Base-by-base conservation (phyloP, 352 stramenopile genomes). In the Pythium rishiriense region DNA sequence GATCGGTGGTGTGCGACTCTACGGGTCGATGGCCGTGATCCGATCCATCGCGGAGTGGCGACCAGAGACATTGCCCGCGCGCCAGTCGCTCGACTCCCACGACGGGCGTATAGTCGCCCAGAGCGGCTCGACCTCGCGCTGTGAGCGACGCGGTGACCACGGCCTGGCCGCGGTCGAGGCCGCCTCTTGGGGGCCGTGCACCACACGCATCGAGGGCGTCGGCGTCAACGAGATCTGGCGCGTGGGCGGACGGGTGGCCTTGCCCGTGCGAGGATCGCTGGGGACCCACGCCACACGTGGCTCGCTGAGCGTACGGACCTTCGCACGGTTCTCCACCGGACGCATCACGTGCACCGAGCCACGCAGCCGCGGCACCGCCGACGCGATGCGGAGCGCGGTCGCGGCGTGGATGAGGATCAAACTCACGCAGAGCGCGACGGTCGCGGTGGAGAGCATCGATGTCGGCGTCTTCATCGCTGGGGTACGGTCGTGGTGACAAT, bases 211-310 rank as follows among this genome's bases (percentile, higher is more conserved):
- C 37, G 37, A 43, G 14, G 37, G 37, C 37, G 37, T 21, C 11
- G 37, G 37, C 37, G 37, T 17, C 37, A 17, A 4, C 14, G 9
- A 21, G 9, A 21, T 12, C 37, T 49, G 46, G 10, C 19, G 22
- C 24, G 43, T 10, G 9, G 48, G 43, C 17, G 48, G 45, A 15
- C 17, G 58, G 19, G 57, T 37, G 25, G 26, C 46, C 25, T 59
- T 56, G 9, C 24, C 22, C 26, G 47, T 64, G 24, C 54, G 28
- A 24, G 55, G 26, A 15, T 56, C 54, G 25, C 47, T 64, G 9
- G 59, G 41, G 14, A 61, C 46, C 50, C 50, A 66, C 43, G 56
- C 33, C n/a, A n/a, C n/a, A n/a, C n/a, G n/a, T n/a, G n/a, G n/a
- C n/a, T n/a, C n/a, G n/a, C n/a, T n/a, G n/a, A n/a, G n/a, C n/a